Evolutionary conservation across 169 alveolate genomes (phyloP).

Genomic region (Fabrea salina): DNA sequence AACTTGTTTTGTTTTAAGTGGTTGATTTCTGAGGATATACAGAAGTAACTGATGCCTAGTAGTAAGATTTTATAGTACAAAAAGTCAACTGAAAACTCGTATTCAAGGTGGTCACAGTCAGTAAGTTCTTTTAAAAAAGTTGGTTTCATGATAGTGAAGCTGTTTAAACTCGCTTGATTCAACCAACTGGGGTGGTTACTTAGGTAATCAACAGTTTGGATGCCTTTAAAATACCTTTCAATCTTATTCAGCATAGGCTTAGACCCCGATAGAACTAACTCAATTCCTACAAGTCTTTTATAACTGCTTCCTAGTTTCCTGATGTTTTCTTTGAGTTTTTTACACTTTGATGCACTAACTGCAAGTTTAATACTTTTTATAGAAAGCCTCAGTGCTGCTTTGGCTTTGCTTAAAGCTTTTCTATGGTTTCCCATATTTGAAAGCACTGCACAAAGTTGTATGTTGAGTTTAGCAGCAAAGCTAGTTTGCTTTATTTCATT

Average conservation of each 20-base stretch:
- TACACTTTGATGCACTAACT: not conserved
- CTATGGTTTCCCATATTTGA: slow-evolving; percentile 4
- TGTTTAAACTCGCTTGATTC: not conserved
- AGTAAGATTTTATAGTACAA: slow-evolving; percentile 9
- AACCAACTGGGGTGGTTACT: not conserved
- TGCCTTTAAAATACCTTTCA: not conserved
- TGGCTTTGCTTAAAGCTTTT: slow-evolving; percentile 20
- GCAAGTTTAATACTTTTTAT: not conserved
- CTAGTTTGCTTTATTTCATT: not conserved
- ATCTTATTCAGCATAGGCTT: not conserved
- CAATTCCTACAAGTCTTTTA: too few relatives aligned
- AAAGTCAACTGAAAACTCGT: slow-evolving; percentile 12
- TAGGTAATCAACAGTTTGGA: not conserved
- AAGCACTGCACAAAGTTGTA: not conserved
- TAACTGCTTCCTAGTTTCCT: not conserved
- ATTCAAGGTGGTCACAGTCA: not conserved
- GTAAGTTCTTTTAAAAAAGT: not conserved
- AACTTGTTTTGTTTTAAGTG: too few relatives aligned
- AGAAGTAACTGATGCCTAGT: not conserved
- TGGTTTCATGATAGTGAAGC: not conserved
- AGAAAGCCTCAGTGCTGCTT: not conserved
- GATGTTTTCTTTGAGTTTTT: not conserved
- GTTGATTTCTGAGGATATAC: slow-evolving; percentile 23
- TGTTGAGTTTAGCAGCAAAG: not conserved
- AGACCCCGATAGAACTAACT: too few relatives aligned